Evolutionary conservation across 1,284 basidiomycete species (phyloP).

Genomic region (Pseudomicrostroma phylloplanum): DNA sequence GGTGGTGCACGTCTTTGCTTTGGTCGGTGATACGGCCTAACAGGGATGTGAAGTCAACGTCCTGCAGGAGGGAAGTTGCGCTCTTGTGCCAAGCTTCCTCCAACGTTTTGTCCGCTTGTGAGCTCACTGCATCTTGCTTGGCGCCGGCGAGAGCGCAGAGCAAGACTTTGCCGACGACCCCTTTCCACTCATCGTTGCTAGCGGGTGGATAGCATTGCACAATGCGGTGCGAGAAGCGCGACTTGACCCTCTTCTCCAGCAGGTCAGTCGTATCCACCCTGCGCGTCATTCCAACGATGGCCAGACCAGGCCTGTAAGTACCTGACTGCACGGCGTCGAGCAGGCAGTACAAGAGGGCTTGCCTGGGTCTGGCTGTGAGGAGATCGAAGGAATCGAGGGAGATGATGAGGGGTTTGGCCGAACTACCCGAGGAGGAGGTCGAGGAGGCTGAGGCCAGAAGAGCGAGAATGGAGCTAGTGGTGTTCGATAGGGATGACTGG

Average conservation of each 20-base stretch:
- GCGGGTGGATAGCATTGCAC: conserved; percentile 34
- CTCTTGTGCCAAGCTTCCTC: conserved; percentile 20
- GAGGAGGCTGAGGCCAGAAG: conserved; percentile 20
- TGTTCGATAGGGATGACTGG: conserved; percentile 19
- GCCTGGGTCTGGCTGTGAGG: conserved; percentile 35
- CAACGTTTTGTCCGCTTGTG: neutral
- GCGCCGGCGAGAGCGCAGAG: neutral
- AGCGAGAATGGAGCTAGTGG: conserved; percentile 33
- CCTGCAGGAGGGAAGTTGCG: conserved; percentile 16
- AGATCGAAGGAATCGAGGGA: conserved; percentile 43
- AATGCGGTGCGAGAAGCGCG: conserved; percentile 44
- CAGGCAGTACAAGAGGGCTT: conserved; percentile 47
- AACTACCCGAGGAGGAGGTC: conserved; percentile 14
- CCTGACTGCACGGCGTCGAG: conserved; percentile 47
- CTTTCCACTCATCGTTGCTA: conserved; percentile 19
- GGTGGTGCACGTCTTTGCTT: conserved; percentile 27
- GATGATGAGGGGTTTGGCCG: conserved; percentile 32
- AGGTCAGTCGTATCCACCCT: conserved; percentile 40
- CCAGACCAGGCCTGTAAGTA: conserved; percentile 39
- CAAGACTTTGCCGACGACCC: conserved; percentile 26
- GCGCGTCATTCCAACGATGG: conserved; percentile 38
- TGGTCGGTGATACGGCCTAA: conserved; percentile 28
- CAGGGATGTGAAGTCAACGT: conserved; percentile 17
- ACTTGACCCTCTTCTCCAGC: conserved; percentile 45
- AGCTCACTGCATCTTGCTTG: neutral